Base-by-base conservation (phyloP, 139 green algal genomes). In the Desmodesmus armatus region DNA sequence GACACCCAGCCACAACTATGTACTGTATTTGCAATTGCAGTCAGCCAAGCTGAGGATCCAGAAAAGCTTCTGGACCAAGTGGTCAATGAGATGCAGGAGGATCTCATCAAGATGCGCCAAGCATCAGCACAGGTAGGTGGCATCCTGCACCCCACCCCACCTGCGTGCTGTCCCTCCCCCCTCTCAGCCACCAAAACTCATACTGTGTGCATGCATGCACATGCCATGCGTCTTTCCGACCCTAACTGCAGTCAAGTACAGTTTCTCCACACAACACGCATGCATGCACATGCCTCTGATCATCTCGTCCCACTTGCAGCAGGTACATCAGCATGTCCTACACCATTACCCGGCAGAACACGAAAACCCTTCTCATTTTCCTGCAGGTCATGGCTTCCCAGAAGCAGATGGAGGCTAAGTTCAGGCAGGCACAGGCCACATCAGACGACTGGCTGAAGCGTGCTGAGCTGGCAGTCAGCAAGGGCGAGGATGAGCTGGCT, bases 41-140 rank as follows among this genome's bases (percentile, higher is more conserved):
- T 98, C 7, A 91, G 75, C 44, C 78, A 53, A 9, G 95, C 93
- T 0, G 96, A 98, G 89, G 98, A 99, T 83, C 98, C 98, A 2
- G 98, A 99, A 91, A 99, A 99, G 88, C 94, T 99, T 0, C 89
- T 99, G 79, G 98, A 99, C 44, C 93, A 98, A 90, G 96, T 98
- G 0, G 98, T 99, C 41, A 90, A 91, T 35, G 98, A 99, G 82
- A 99, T 99, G 97, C 95, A 99, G 90, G 90, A 91, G 66, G 98
- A 99, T 84, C 92, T 99, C 17, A 97, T 99, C 78, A 98, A 98
- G 86, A 96, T 99, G 94, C 91, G 98, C 11, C 98, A 99, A 85
- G 97, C 97, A 15, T 94, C 96, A 44, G 98, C 98, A 1, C 94
- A 98, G 93, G 94, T 97, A 81, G 31, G 87, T n/a, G n/a, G n/a